These are phyloP conservation scores for Cardamine occulta DNA, from an alignment of 345 rosid genomes.

Conservation along the genomic window DNA sequence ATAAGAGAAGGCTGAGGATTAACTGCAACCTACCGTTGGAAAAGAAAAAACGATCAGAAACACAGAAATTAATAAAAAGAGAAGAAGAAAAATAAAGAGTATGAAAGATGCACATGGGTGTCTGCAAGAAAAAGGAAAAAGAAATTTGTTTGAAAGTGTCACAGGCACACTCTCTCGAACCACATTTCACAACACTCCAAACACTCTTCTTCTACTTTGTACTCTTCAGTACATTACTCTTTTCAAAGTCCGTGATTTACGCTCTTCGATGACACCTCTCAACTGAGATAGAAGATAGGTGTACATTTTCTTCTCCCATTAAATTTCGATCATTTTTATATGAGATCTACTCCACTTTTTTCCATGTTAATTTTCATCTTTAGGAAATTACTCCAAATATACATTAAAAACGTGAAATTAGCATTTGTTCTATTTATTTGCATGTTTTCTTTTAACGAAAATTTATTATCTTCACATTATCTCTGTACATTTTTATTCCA, in stretches of 20 bases:
- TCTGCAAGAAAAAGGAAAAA: conserved; percentile 23
- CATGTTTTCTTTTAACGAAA: too few species aligned
- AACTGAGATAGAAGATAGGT: neutral
- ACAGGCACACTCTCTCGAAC: conserved; percentile 38
- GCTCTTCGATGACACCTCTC: conserved; percentile 45
- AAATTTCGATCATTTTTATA: neutral
- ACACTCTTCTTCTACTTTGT: conserved; percentile 32
- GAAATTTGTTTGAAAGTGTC: conserved; percentile 46
- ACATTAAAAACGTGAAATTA: neutral
- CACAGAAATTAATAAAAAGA: conserved; percentile 10
- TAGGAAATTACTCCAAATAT: neutral
- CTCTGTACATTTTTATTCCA: neutral
- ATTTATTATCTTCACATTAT: neutral
- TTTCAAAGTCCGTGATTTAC: conserved; percentile 47
- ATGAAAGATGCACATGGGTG: conserved; percentile 41
- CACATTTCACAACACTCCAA: conserved; percentile 36
- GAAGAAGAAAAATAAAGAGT: neutral
- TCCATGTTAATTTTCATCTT: neutral
- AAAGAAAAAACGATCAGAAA: conserved; percentile 43
- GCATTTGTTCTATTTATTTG: neutral
- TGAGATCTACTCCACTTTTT: neutral
- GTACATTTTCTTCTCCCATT: conserved; percentile 14
- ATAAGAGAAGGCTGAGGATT: conserved; percentile 5
- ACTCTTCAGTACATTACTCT: conserved; percentile 44
- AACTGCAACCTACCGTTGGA: conserved; percentile 46